A percentile compares a stretch with the other conserved stretches of the same genome.
phyloP scores from a whole-genome alignment of 2,329 filamentous ascomycete species.

The Blastomyces parvus region DNA sequence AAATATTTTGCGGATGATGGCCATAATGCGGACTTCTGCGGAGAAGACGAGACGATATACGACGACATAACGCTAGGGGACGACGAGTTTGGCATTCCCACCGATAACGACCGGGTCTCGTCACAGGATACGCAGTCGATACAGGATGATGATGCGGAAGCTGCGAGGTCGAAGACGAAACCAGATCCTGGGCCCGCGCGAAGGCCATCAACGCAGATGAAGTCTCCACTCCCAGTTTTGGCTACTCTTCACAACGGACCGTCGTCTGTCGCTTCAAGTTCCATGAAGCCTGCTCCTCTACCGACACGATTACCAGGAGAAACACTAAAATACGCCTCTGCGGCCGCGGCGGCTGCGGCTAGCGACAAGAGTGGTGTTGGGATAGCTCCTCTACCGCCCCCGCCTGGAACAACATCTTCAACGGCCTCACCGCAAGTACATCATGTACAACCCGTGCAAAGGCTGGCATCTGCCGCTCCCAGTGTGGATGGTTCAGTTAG shows the following conservation, averaged over 20 bases:
- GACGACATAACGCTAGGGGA: slow-evolving; percentile 88
- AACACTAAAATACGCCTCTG: slow-evolving; percentile 91
- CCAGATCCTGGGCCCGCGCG: slow-evolving; percentile 53
- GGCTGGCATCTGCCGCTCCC: slow-evolving; percentile 29
- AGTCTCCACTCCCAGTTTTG: slow-evolving; percentile 85
- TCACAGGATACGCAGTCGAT: slow-evolving; percentile 91
- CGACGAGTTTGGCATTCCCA: slow-evolving; percentile 78
- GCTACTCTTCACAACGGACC: slow-evolving; percentile 67
- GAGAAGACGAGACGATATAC: slow-evolving; percentile 86
- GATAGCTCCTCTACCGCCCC: slow-evolving; percentile 85
- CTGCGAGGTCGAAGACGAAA: slow-evolving; percentile 42
- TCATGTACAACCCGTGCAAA: slow-evolving; percentile 40
- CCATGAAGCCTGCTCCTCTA: slow-evolving; percentile 87
- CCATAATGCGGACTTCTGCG: slow-evolving; percentile 74
- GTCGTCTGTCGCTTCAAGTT: slow-evolving; percentile 42
- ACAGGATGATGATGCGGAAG: slow-evolving; percentile 59
- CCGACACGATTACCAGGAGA: slow-evolving; percentile 80
- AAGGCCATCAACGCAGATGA: slow-evolving; percentile 79
- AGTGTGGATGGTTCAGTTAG: slow-evolving; percentile 34
- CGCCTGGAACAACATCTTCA: slow-evolving; percentile 56
- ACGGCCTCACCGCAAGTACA: slow-evolving; percentile 48
- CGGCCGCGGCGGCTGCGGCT: slow-evolving; percentile 84
- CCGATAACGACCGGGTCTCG: slow-evolving; percentile 78
- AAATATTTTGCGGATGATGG: slow-evolving; percentile 91
- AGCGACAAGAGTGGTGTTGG: slow-evolving; percentile 81